Evolutionary conservation across 73 alveolate genomes (phyloP), one percentile per base, ranked within the genome.

Genomic region (Stentor roeselii): DNA sequence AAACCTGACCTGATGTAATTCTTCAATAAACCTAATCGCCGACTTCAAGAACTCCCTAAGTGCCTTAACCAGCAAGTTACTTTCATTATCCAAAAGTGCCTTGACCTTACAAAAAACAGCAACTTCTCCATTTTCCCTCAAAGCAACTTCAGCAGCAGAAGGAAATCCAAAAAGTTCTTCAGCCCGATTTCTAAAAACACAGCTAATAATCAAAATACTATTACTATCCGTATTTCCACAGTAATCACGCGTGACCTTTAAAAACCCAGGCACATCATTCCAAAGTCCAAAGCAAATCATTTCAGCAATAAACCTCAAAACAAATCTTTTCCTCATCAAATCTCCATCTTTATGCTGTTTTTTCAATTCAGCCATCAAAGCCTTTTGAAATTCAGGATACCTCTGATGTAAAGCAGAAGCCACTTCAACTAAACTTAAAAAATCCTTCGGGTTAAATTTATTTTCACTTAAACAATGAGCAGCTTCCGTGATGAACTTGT

Each of bases 161-260:
- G 80, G 80, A 67, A 67, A 67, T 15, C 80, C 80, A 21, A 67
- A 34, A 11, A 67, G 42, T 34, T 67, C 80, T 67, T 67, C 80
- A 30, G 80, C 21, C 1, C 80, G 80, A 40, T 30, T 14, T 2
- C 41, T 21, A 67, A 67, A 67, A 21, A 67, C 37, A 30, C 42
- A 30, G 41, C 41, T 21, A 11, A 67, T 21, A 67, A 67, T n/a
- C 37, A 32, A 30, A 11, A 67, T 14, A 34, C 27, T 21, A 40
- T 67, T 67, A 1, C 37, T 32, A n/a, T 67, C 21, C 14, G 21
- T 0, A 32, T n/a, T 11, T 21, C n/a, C 34, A 27, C 21, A 36
- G 34, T 67, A 67, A 40, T 67, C 37, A 21, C 37, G 80, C 42
- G 37, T 67, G 11, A 67, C 80, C 41, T 32, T 0, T 14, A 67